Evolutionary conservation across 805 yeast genomes (phyloP).

Genomic region (Metschnikowia borealis): DNA sequence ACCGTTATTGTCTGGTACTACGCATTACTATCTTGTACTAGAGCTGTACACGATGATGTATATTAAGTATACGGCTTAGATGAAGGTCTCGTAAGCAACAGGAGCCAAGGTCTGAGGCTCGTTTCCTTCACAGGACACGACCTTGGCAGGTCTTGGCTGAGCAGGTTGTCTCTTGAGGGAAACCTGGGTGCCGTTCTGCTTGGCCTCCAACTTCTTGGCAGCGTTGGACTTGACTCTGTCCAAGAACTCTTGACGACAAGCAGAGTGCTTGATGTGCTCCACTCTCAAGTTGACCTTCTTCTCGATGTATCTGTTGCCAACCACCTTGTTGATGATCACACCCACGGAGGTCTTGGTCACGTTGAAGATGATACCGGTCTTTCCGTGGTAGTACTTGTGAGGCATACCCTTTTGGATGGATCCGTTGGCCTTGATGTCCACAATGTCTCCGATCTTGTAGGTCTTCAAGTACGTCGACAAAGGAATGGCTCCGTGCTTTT

Average conservation of each 20-base stretch:
- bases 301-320: slow-evolving; percentile 98
- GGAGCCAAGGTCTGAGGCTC: slow-evolving; percentile 97
- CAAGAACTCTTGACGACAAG: slow-evolving; percentile 98
- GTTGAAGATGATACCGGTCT: slow-evolving; percentile 98
- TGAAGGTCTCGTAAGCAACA: slow-evolving; percentile 99
- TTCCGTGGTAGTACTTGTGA: slow-evolving; percentile 99
- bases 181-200: slow-evolving; percentile 86
- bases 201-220: slow-evolving; percentile 89
- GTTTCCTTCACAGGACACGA: slow-evolving; percentile 76
- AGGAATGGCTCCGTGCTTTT: slow-evolving; percentile 91
- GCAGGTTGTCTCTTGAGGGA: slow-evolving; percentile 98
- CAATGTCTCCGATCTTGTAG: slow-evolving; percentile 99
- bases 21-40: neutral
- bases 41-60: neutral
- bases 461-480: slow-evolving; percentile 95
- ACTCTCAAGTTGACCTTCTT: slow-evolving; percentile 98
- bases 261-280: slow-evolving; percentile 99
- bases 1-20: neutral
- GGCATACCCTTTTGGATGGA: slow-evolving; percentile 99
- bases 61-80: slow-evolving; percentile 49
- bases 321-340: slow-evolving; percentile 96
- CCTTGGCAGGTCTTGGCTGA: slow-evolving; percentile 91
- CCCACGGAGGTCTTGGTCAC: slow-evolving; percentile 98
- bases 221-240: slow-evolving; percentile 98
- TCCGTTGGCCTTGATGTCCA: slow-evolving; percentile 99